These are phyloP conservation scores for Kurtzmaniella fragi DNA, from an alignment of 805 yeast species.

Conservation along the genomic window DNA sequence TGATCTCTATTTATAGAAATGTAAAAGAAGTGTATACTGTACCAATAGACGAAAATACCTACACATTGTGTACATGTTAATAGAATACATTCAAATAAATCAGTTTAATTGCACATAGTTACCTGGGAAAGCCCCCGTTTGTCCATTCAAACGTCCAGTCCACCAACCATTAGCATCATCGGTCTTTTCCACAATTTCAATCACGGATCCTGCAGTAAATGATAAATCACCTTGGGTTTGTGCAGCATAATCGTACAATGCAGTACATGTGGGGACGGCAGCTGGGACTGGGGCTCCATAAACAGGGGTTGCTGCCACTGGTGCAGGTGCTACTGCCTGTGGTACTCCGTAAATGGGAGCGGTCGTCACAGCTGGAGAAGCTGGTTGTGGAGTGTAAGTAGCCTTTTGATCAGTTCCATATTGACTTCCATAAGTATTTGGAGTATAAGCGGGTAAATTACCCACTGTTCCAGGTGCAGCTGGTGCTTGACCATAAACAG, in stretches of 20 bases:
- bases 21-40: too few species aligned
- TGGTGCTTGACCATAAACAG: constrained; percentile 4
- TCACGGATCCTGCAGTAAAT: constrained; percentile 83
- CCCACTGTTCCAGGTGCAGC: constrained; percentile 9
- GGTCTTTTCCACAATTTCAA: constrained; percentile 78
- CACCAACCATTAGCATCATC: constrained; percentile 94
- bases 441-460: constrained; percentile 8
- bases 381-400: constrained; percentile 1
- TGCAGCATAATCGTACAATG: constrained; percentile 86
- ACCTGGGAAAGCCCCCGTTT: constrained; percentile 91
- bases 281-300: constrained; percentile 27
- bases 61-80: too few species aligned
- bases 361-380: constrained; percentile 3
- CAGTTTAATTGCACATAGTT: constrained; percentile 79
- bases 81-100: too few species aligned
- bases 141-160: constrained; percentile 87
- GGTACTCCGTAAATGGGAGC: constrained; percentile 4
- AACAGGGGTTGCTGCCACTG: constrained; percentile 20
- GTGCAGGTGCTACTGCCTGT: constrained; percentile 15
- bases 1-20: too few species aligned
- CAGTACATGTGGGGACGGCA: constrained; percentile 67
- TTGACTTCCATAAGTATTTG: constrained; percentile 8
- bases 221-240: constrained; percentile 90
- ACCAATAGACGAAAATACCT: too few species aligned
- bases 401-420: constrained; percentile 8